phyloP scores from a whole-genome alignment of 768 basidiomycete genomes.

The Neoboletus magnificus region DNA sequence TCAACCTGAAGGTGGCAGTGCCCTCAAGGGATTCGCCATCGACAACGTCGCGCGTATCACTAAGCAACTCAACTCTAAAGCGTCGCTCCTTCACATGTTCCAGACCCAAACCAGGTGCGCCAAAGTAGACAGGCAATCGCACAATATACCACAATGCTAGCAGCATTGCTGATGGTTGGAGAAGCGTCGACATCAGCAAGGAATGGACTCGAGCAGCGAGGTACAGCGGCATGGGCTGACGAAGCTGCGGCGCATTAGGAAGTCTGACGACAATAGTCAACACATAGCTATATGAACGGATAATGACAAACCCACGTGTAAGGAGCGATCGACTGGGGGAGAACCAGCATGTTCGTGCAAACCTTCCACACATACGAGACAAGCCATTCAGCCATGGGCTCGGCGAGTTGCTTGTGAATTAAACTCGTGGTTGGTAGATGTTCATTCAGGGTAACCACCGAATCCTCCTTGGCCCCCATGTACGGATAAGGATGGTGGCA shows the following conservation, averaged over 20 bases:
- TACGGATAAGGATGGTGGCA: slow-evolving; percentile 17
- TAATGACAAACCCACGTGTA: slow-evolving; percentile 46
- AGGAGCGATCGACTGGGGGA: slow-evolving; percentile 51
- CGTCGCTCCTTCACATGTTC: slow-evolving; percentile 57
- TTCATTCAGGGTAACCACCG: slow-evolving; percentile 42
- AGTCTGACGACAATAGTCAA: slow-evolving; percentile 20
- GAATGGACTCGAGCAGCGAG: slow-evolving; percentile 66
- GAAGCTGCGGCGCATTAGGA: slow-evolving; percentile 31
- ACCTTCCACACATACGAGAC: slow-evolving; percentile 80
- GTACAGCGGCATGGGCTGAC: slow-evolving; percentile 40
- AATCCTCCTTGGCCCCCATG: slow-evolving; percentile 16
- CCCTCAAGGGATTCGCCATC: slow-evolving; percentile 51
- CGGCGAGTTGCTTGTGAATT: slow-evolving; percentile 68
- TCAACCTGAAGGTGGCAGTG: slow-evolving; percentile 66
- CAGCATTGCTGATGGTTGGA: slow-evolving; percentile 79
- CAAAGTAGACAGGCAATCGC: slow-evolving; percentile 68
- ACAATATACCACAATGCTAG: slow-evolving; percentile 82
- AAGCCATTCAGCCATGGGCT: slow-evolving; percentile 77
- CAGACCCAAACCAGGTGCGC: slow-evolving; percentile 44
- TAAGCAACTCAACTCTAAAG: slow-evolving; percentile 64
- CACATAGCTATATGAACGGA: not conserved
- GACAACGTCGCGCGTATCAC: slow-evolving; percentile 40
- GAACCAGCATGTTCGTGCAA: slow-evolving; percentile 66
- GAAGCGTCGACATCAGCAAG: slow-evolving; percentile 69
- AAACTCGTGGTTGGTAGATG: slow-evolving; percentile 37